Evolutionary conservation across 805 yeast species (phyloP).

Genomic region (Suhomyces vadensis): DNA sequence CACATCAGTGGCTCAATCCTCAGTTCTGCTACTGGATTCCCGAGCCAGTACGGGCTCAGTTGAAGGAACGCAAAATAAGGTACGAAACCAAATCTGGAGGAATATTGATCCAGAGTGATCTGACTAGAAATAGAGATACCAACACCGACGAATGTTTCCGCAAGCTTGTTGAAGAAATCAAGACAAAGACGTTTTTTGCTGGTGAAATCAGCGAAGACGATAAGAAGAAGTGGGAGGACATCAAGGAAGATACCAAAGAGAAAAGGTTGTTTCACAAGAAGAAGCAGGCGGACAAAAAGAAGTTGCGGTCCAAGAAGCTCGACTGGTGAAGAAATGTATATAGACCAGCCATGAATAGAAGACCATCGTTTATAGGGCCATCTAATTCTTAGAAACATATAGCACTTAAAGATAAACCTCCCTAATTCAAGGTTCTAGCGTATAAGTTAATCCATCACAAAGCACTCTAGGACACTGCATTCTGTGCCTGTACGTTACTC

Average conservation of each 20-base stretch:
- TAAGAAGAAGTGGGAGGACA: conserved; percentile 51
- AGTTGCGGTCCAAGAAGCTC: conserved; percentile 34
- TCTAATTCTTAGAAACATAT: too few relatives aligned
- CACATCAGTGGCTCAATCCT: conserved; percentile 45
- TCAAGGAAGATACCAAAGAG: conserved; percentile 32
- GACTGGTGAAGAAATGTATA: conserved; percentile 20
- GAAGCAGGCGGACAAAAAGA: conserved; percentile 40
- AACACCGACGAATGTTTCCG: conserved; percentile 60
- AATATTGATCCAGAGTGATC: conserved; percentile 61
- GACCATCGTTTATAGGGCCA: too few relatives aligned
- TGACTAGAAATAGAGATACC: conserved; percentile 54
- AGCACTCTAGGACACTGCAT: too few relatives aligned
- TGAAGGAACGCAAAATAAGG: conserved; percentile 41
- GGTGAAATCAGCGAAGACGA: conserved; percentile 50
- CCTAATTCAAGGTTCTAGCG: too few relatives aligned
- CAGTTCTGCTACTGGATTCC: conserved; percentile 60
- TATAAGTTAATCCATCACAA: too few relatives aligned
- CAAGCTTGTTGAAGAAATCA: conserved; percentile 58
- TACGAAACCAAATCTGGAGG: conserved; percentile 58
- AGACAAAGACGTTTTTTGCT: conserved; percentile 45
- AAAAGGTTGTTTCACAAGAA: conserved; percentile 35
- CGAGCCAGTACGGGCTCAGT: conserved; percentile 43
- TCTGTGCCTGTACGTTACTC: too few relatives aligned
- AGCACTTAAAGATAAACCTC: too few relatives aligned
- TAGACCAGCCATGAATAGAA: too few relatives aligned